A percentile compares a stretch with the other conserved stretches of the same genome.
These are phyloP conservation scores for Tricharina praecox DNA, from an alignment of 495 filamentous ascomycete species.

Conservation along the genomic window DNA sequence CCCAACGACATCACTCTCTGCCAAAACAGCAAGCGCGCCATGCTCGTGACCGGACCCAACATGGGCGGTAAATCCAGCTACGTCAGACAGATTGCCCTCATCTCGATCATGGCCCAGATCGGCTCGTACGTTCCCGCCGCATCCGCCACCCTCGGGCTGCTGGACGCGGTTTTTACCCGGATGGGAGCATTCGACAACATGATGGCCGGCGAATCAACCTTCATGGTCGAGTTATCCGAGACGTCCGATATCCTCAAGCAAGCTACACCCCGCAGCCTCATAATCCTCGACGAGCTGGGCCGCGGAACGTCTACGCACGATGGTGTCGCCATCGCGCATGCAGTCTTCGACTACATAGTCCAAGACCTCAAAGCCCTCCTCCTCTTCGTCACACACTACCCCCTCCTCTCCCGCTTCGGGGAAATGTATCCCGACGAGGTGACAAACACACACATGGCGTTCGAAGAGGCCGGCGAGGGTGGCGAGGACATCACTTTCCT, in stretches of 20 bases:
- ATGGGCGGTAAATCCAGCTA: slow-evolving; percentile 97
- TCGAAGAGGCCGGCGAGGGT: slow-evolving; percentile 23
- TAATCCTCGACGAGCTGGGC: slow-evolving; percentile 92
- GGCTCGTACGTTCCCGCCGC: slow-evolving; percentile 82
- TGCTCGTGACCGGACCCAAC: slow-evolving; percentile 90
- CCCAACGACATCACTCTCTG: slow-evolving; percentile 68
- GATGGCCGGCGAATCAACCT: slow-evolving; percentile 81
- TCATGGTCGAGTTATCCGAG: slow-evolving; percentile 94
- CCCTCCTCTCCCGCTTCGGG: slow-evolving; percentile 57
- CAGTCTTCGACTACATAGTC: slow-evolving; percentile 74
- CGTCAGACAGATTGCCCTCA: slow-evolving; percentile 78
- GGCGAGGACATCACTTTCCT: slow-evolving; percentile 53
- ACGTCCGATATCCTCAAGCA: slow-evolving; percentile 78
- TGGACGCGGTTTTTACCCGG: slow-evolving; percentile 85
- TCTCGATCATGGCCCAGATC: slow-evolving; percentile 85
- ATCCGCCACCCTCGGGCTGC: slow-evolving; percentile 55
- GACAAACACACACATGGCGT: slow-evolving; percentile 35
- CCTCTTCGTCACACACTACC: slow-evolving; percentile 95
- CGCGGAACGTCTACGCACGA: slow-evolving; percentile 88
- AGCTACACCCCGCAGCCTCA: slow-evolving; percentile 61
- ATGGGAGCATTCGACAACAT: slow-evolving; percentile 98
- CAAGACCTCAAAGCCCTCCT: slow-evolving; percentile 55
- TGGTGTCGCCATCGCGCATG: slow-evolving; percentile 87
- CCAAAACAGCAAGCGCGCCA: slow-evolving; percentile 38
- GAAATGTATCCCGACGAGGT: slow-evolving; percentile 37